These are phyloP conservation scores for Viola odorata DNA, from an alignment of 345 rosid genomes.

Conservation along the genomic window DNA sequence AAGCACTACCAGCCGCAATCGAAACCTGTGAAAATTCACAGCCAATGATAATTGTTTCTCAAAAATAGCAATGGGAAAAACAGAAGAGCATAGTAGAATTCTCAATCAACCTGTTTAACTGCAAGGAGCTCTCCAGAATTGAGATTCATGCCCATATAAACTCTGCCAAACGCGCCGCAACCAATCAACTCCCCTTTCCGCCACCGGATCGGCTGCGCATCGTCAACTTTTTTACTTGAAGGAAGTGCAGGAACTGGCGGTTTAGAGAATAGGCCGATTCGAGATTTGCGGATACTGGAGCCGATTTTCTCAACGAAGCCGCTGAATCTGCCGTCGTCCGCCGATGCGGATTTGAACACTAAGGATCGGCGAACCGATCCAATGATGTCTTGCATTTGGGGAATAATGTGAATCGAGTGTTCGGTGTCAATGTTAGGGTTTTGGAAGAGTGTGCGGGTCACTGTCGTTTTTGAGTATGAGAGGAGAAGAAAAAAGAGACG, in stretches of 20 bases:
- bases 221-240: constrained; percentile 11
- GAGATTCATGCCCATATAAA: constrained; percentile 35
- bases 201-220: constrained; percentile 27
- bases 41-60: not conserved
- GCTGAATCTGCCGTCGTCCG: constrained; percentile 21
- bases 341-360: constrained; percentile 22
- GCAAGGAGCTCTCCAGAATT: constrained; percentile 35
- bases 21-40: constrained; percentile 36
- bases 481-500: constrained; percentile 13
- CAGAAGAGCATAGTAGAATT: not conserved
- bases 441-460: constrained; percentile 13
- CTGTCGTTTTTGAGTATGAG: constrained; percentile 1
- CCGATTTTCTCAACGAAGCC: constrained; percentile 29
- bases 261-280: constrained; percentile 23
- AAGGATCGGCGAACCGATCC: constrained; percentile 34
- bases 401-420: not conserved
- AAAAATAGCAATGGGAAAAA: not conserved
- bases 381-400: constrained; percentile 26
- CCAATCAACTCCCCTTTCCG: constrained; percentile 34
- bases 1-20: constrained; percentile 54
- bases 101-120: constrained; percentile 22
- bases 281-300: constrained; percentile 26
- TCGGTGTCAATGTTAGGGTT: not conserved
- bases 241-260: constrained; percentile 8
- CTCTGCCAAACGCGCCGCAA: constrained; percentile 29